Evolutionary conservation across 2,329 filamentous ascomycete species (phyloP).

Genomic region (Cadophora gregata): DNA sequence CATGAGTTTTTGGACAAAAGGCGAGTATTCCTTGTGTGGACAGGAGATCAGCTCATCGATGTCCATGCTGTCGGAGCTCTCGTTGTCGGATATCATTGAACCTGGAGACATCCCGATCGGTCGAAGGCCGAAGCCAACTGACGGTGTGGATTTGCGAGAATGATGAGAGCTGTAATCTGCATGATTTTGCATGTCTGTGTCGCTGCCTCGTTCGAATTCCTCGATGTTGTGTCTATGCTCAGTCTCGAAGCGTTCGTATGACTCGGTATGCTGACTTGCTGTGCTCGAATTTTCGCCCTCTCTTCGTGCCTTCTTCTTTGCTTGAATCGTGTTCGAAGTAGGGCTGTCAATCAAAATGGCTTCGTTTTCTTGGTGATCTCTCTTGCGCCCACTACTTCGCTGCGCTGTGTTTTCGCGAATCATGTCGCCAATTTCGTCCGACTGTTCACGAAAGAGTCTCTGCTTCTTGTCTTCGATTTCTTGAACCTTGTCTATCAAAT

Average conservation of each 20-base stretch:
- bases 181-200: background rate
- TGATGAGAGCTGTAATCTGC: background rate
- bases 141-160: background rate
- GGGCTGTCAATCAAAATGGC: background rate
- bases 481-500: constrained; percentile 1
- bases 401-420: constrained; percentile 11
- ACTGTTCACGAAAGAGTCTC: constrained; percentile 13
- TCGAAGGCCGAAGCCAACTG: constrained; percentile 6
- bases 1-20: constrained; percentile 32
- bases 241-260: background rate
- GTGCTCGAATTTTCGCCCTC: background rate
- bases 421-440: constrained; percentile 9
- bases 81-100: constrained; percentile 11
- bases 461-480: constrained; percentile 14
- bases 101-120: constrained; percentile 5
- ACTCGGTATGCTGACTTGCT: background rate
- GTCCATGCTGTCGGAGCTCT: constrained; percentile 8
- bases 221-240: background rate
- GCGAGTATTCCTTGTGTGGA: constrained; percentile 29
- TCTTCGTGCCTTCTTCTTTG: constrained; percentile 3
- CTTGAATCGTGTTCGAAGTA: background rate
- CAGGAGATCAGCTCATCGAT: constrained; percentile 14
- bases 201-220: background rate
- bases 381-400: constrained; percentile 12
- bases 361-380: background rate